Evolutionary conservation across 2,329 filamentous ascomycete genomes (phyloP), one percentile per base, ranked within the genome.

Genomic region (Beauveria asiatica): DNA sequence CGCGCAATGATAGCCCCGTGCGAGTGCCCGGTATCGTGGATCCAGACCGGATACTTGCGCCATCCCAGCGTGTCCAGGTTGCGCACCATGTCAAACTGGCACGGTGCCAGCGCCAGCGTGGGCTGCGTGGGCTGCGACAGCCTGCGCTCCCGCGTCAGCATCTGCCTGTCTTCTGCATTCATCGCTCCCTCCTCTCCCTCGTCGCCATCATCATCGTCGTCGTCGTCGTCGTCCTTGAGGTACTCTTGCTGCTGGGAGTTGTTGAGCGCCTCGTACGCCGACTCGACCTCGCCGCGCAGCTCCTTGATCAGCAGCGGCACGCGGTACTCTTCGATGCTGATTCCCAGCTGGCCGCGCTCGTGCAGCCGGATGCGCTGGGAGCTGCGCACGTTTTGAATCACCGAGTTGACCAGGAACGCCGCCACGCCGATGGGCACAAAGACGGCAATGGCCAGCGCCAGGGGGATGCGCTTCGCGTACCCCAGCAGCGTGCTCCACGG

Each of bases 1-100:
- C 93, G 83, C 41, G 95, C 86, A 64, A 97, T 90, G 52, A 97
- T 96, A 3, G 92, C 92, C 0, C 92, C 93, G 72, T 97, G 93
- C 62, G 84, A 90, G 70, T 96, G 90, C n/a, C 80, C 76, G 59
- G 85, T 81, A 6, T 92, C 88, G 64, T 88, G 87, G 44, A 94
- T 92, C 74, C 88, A 86, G 3, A 92, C 83, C 1, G 81, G 83
- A 64, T 83, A 86, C 70, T 87, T 88, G 52, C 79, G 77, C 81
- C 83, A 87, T 5, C 80, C 78, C 2, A 87, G 70, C n/a, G 72
- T 70, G 67, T 97, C 85, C 53, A 97, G 77, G 10, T 85, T 83
- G 33, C 88, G 80, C 63, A 96, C 89, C 83, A 96, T 96, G 53
- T 83, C 80, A 70, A 96, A 96, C 73, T 97, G 93, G 52, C 85